Evolutionary conservation across 2,329 filamentous ascomycete species (phyloP).

Genomic region (Orbilia javanica): DNA sequence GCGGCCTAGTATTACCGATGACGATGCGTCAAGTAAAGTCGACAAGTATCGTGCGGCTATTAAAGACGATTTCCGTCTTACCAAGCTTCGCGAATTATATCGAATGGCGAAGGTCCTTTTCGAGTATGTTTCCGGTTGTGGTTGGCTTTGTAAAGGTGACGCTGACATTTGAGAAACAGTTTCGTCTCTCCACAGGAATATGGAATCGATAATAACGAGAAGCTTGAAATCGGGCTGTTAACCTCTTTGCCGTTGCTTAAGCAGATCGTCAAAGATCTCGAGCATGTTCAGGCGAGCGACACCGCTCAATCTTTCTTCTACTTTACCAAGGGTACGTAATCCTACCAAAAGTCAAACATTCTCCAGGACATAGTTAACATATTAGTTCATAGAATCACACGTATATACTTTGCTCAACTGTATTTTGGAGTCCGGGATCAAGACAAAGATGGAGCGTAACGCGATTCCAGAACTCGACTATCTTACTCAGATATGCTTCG

Average conservation of each 20-base stretch:
- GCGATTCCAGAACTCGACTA: constrained; percentile 98
- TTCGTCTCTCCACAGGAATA: constrained; percentile 99
- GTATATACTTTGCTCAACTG: constrained; percentile 98
- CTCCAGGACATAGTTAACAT: background rate
- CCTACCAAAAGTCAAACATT: background rate
- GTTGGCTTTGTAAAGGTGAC: background rate
- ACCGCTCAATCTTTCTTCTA: constrained; percentile 98
- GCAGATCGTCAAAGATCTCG: constrained; percentile 95
- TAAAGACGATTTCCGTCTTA: constrained; percentile 85
- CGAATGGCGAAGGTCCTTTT: constrained; percentile 94
- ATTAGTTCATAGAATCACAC: constrained; percentile 79
- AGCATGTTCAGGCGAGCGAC: constrained; percentile 95
- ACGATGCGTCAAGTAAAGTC: constrained; percentile 50
- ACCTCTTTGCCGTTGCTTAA: constrained; percentile 93
- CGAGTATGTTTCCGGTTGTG: constrained; percentile 68
- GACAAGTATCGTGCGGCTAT: constrained; percentile 69
- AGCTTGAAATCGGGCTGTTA: constrained; percentile 96
- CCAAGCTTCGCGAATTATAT: constrained; percentile 92
- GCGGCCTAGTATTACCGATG: constrained; percentile 29
- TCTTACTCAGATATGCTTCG: constrained; percentile 96
- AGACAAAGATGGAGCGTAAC: constrained; percentile 94
- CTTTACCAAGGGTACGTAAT: constrained; percentile 79
- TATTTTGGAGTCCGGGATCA: constrained; percentile 94
- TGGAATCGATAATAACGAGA: constrained; percentile 93
- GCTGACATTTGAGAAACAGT: constrained; percentile 57